A percentile compares a stretch with the other conserved stretches of the same genome.
These are phyloP conservation scores for Zancudomyces culisetae DNA, from an alignment of 371 early-diverging fungal species.

Conservation along the genomic window DNA sequence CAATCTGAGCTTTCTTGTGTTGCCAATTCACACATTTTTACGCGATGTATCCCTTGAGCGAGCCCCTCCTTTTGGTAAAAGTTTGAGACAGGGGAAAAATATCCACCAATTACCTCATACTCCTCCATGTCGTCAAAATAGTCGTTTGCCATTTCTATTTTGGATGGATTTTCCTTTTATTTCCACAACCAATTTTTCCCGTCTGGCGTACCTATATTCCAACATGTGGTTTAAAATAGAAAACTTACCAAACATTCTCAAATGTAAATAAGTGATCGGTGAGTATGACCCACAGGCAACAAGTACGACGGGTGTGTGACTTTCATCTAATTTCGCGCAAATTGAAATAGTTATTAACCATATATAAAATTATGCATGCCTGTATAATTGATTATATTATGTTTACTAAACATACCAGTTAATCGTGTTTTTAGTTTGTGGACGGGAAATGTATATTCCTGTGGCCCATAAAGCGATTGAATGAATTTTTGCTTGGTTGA, in stretches of 20 bases:
- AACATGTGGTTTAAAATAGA: not conserved
- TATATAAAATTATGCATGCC: not conserved
- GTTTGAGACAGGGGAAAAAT: constrained; percentile 90
- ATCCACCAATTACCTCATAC: constrained; percentile 82
- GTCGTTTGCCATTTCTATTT: constrained; percentile 82
- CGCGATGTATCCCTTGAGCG: constrained; percentile 65
- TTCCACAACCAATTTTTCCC: not conserved
- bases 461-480: not conserved
- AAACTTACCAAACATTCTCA: constrained; percentile 91
- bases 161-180: not conserved
- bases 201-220: not conserved
- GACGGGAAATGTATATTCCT: not conserved
- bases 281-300: constrained; percentile 95
- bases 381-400: not conserved
- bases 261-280: constrained; percentile 89
- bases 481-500: too few species aligned
- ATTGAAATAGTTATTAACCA: not conserved
- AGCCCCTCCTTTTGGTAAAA: constrained; percentile 81
- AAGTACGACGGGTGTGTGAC: constrained; percentile 72
- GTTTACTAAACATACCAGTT: not conserved
- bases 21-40: constrained; percentile 83
- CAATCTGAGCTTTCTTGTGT: constrained; percentile 61
- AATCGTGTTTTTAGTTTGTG: not conserved
- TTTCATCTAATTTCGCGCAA: constrained; percentile 33
- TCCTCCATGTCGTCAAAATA: constrained; percentile 44